Conservation (phyloP, 495 filamentous ascomycete genomes). For the Apiosordaria backusii region DNA sequence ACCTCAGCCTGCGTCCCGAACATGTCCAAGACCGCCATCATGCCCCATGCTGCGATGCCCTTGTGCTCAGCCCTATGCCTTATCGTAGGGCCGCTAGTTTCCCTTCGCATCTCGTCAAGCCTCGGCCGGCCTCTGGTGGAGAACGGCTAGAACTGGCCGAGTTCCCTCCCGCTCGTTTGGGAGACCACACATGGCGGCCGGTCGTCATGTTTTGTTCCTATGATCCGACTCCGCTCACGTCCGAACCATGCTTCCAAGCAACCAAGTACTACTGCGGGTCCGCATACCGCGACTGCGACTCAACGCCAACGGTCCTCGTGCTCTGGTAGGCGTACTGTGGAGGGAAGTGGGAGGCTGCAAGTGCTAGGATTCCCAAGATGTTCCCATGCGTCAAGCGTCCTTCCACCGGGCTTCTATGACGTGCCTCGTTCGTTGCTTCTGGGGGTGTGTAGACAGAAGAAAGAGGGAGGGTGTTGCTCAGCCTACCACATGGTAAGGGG, state of each 20-base stretch:
- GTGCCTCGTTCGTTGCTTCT: not conserved
- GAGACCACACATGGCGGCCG: not conserved
- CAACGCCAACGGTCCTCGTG: not conserved
- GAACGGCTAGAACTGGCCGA: not conserved
- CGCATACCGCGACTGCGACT: not conserved
- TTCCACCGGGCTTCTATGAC: not conserved
- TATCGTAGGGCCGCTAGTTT: conserved; percentile 10
- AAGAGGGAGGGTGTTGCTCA: not conserved
- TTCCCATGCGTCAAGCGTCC: not conserved
- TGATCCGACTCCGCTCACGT: not conserved
- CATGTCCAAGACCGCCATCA: not conserved
- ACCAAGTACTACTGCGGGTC: not conserved
- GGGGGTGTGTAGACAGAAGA: not conserved
- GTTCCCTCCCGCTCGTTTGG: not conserved
- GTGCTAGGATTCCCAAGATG: not conserved
- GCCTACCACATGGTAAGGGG: not conserved
- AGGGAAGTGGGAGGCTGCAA: no score
- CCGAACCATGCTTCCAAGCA: not conserved
- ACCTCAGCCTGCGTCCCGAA: not conserved
- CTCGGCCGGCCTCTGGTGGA: not conserved
- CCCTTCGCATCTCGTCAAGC: not conserved
- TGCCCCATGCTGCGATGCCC: conserved; percentile 3
- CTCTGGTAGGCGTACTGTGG: not conserved
- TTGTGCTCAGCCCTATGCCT: conserved; percentile 11
- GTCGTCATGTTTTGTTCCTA: not conserved